A percentile compares a stretch with the other conserved stretches of the same genome.
phyloP scores from a whole-genome alignment of 2,329 filamentous ascomycete species.

The Microdochium nivale region DNA sequence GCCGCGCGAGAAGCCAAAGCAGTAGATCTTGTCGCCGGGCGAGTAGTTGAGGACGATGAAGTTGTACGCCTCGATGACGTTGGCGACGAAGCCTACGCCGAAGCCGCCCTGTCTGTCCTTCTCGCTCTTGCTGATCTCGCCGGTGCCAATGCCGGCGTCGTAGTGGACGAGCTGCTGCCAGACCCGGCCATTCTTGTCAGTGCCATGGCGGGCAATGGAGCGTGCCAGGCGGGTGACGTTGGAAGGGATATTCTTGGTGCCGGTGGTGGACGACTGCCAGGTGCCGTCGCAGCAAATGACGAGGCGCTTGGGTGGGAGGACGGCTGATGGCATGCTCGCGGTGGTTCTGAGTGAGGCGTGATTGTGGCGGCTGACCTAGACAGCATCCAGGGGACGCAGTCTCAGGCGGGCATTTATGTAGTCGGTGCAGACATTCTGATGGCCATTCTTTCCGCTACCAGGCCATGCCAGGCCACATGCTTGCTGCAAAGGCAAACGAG shows the following conservation, averaged over 20 bases:
- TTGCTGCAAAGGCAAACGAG: too few species aligned
- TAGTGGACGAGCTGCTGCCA: constrained; percentile 12
- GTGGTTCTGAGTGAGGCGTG: too few species aligned
- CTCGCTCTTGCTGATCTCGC: constrained; percentile 22
- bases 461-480: too few species aligned
- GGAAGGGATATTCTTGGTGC: constrained; percentile 6
- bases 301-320: background rate
- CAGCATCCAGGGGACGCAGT: too few species aligned
- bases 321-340: too few species aligned
- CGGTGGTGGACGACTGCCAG: background rate
- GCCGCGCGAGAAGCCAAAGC: constrained; percentile 29
- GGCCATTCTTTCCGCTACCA: too few species aligned
- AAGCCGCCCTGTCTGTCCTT: constrained; percentile 6
- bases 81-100: constrained; percentile 5
- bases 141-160: constrained; percentile 24
- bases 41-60: constrained; percentile 28
- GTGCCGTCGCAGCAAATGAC: background rate
- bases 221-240: constrained; percentile 13
- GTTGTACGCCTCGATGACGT: constrained; percentile 23
- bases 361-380: too few species aligned
- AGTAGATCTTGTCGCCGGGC: constrained; percentile 25
- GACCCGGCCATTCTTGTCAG: constrained; percentile 20
- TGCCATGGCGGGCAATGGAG: background rate
- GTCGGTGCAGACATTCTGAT: too few species aligned
- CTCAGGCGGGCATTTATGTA: too few species aligned